These are phyloP conservation scores for Aspergillus ochraceoroseus DNA, from an alignment of 2,329 filamentous ascomycete species.

Conservation along the genomic window DNA sequence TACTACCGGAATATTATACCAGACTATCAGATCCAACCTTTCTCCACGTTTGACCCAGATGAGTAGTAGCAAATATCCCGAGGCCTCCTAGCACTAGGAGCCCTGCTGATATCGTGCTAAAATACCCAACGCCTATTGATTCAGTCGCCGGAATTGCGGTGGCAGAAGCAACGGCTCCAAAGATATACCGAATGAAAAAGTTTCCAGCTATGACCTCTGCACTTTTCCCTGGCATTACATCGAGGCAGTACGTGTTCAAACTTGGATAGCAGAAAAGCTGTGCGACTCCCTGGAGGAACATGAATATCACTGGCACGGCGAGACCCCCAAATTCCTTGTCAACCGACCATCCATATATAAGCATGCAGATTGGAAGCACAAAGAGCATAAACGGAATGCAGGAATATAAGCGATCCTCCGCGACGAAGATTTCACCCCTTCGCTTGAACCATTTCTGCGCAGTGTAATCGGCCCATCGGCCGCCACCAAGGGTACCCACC, in stretches of 20 bases:
- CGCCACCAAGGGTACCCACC: conserved; percentile 65
- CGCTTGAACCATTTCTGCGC: conserved; percentile 62
- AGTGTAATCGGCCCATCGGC: conserved; percentile 62
- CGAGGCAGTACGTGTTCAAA: conserved; percentile 74
- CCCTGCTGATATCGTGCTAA: conserved; percentile 61
- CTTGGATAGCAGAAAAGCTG: conserved; percentile 72
- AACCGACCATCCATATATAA: conserved; percentile 65
- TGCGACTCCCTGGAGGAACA: conserved; percentile 69
- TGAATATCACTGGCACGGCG: conserved; percentile 60
- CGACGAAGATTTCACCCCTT: conserved; percentile 53
- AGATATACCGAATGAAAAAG: conserved; percentile 71
- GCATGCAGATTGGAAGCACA: conserved; percentile 58
- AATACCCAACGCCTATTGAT: conserved; percentile 73
- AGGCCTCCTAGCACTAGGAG: conserved; percentile 1
- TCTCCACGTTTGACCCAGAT: conserved; percentile 1
- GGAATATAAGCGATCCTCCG: conserved; percentile 63
- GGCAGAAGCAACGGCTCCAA: conserved; percentile 66
- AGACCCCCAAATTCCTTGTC: conserved; percentile 54
- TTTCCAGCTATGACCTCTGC: conserved; percentile 76
- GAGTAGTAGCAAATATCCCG: conserved; percentile 1
- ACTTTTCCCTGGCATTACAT: conserved; percentile 67
- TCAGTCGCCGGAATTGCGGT: conserved; percentile 70
- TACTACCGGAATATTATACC: too few relatives aligned
- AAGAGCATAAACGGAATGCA: conserved; percentile 54
- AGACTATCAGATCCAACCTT: neutral